These are phyloP conservation scores for Forsythia viridissima DNA, from an alignment of 257 asterid genomes.

Conservation along the genomic window DNA sequence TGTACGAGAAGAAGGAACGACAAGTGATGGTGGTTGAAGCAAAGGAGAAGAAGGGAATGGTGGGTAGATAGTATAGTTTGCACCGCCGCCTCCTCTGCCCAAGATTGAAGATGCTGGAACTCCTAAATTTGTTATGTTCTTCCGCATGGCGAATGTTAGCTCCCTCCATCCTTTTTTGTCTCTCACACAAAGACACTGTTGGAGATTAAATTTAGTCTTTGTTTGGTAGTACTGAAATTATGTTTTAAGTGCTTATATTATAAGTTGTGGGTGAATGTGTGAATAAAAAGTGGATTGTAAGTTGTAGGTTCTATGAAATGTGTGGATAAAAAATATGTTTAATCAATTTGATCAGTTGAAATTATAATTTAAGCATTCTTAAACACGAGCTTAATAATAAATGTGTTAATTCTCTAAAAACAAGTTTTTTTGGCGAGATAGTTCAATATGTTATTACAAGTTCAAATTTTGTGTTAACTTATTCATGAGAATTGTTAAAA, in stretches of 20 bases:
- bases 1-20: constrained; percentile 11
- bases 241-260: too few species aligned
- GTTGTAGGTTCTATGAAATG: too few species aligned
- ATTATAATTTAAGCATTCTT: too few species aligned
- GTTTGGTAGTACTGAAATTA: too few species aligned
- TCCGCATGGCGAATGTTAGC: constrained; percentile 77
- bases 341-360: too few species aligned
- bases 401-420: background rate
- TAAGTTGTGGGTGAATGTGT: too few species aligned
- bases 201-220: background rate
- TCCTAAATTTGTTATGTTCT: constrained; percentile 85
- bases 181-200: background rate
- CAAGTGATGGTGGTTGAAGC: constrained; percentile 63
- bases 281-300: too few species aligned
- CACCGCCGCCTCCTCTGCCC: constrained; percentile 72
- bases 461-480: too few species aligned
- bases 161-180: background rate
- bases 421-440: background rate
- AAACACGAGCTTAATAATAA: too few species aligned
- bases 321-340: too few species aligned
- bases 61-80: constrained; percentile 63
- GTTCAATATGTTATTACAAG: too few species aligned
- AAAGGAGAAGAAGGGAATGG: constrained; percentile 88
- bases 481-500: too few species aligned
- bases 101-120: constrained; percentile 96